Conservation (phyloP, 2,329 filamentous ascomycete genomes). For the Diaporthe sp. region DNA sequence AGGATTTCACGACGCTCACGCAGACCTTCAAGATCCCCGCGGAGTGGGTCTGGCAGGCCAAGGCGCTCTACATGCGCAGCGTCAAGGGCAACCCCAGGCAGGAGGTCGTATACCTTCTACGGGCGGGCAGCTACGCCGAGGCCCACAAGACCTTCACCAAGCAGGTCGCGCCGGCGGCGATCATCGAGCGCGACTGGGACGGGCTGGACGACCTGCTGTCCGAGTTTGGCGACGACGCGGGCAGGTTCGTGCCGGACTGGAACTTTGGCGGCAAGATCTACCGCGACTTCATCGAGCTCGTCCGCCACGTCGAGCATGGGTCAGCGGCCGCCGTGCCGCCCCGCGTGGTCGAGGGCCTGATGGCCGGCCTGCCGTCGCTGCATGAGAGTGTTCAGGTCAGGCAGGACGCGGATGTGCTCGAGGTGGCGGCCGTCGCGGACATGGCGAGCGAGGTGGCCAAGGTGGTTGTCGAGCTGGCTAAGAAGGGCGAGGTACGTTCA, state of each 20-base stretch:
- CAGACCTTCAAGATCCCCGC: conserved; percentile 78
- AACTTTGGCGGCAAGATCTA: conserved; percentile 85
- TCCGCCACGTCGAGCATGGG: conserved; percentile 55
- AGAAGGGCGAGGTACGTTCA: conserved; percentile 68
- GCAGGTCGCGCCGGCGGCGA: conserved; percentile 82
- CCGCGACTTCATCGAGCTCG: conserved; percentile 67
- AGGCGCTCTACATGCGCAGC: conserved; percentile 84
- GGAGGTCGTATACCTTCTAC: conserved; percentile 85
- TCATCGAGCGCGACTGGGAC: conserved; percentile 86
- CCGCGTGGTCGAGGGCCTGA: conserved; percentile 66
- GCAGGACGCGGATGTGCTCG: conserved; percentile 56
- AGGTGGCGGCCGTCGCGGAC: conserved; percentile 82
- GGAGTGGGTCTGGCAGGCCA: conserved; percentile 88
- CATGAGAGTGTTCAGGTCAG: conserved; percentile 53
- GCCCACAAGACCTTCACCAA: conserved; percentile 87
- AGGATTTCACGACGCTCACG: conserved; percentile 70
- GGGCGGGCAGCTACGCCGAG: conserved; percentile 80
- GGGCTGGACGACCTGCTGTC: conserved; percentile 76
- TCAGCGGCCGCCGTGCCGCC: conserved; percentile 47
- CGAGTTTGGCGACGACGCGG: conserved; percentile 73
- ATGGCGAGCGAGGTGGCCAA: conserved; percentile 82
- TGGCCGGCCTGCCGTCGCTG: conserved; percentile 68
- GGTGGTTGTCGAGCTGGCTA: conserved; percentile 68
- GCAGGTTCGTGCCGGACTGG: conserved; percentile 78
- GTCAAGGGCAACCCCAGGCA: conserved; percentile 75